Conservation (phyloP, 768 basidiomycete genomes). For the Hirschioporus abietinus region DNA sequence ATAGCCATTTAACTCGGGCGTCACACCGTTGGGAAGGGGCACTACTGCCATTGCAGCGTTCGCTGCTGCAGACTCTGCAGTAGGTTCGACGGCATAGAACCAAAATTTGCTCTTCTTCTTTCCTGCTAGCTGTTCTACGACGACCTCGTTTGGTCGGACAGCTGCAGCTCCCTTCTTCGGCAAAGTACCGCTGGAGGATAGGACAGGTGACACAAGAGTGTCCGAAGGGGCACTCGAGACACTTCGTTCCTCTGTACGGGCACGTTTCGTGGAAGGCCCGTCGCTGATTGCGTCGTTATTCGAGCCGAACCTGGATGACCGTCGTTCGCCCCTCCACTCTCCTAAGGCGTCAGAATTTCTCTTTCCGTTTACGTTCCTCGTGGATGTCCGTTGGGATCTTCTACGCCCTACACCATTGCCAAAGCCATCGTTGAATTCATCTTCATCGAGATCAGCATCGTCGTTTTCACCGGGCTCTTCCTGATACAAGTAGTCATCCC, state of each 20-base stretch:
- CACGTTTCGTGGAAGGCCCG: slow-evolving; percentile 55
- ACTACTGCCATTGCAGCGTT: neutral
- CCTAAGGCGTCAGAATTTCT: slow-evolving; percentile 44
- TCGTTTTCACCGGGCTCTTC: slow-evolving; percentile 67
- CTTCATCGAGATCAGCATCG: slow-evolving; percentile 40
- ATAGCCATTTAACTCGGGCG: neutral
- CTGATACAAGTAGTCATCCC: slow-evolving; percentile 61
- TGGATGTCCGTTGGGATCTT: slow-evolving; percentile 39
- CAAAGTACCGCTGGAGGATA: slow-evolving; percentile 18
- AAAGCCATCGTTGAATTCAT: slow-evolving; percentile 37
- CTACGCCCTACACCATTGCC: slow-evolving; percentile 22
- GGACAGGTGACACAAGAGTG: slow-evolving; percentile 24
- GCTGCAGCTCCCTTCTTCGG: slow-evolving; percentile 54
- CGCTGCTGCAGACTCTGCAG: neutral
- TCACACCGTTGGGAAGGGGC: neutral
- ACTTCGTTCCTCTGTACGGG: slow-evolving; percentile 72
- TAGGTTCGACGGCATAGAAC: slow-evolving; percentile 82
- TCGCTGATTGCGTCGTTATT: slow-evolving; percentile 47
- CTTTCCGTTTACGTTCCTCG: slow-evolving; percentile 47
- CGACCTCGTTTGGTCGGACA: slow-evolving; percentile 65
- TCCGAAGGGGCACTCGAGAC: slow-evolving; percentile 40
- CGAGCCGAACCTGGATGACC: slow-evolving; percentile 63
- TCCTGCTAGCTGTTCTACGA: slow-evolving; percentile 70
- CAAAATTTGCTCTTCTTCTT: slow-evolving; percentile 86
- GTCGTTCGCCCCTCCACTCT: slow-evolving; percentile 70